Conservation (phyloP, 2,329 filamentous ascomycete species). For the Ramichloridium luteum region DNA sequence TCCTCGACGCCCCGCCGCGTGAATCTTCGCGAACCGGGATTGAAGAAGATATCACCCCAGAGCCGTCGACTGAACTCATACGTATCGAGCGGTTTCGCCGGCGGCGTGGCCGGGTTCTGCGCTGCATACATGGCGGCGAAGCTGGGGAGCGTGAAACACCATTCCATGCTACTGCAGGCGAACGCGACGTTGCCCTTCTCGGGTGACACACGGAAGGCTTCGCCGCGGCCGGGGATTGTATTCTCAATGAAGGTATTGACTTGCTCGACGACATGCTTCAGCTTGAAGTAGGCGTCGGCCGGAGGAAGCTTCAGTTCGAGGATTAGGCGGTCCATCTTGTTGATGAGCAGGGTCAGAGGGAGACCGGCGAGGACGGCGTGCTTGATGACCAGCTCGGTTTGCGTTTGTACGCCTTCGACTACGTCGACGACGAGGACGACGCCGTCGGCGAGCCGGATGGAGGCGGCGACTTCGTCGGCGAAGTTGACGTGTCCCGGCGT, state of each 20-base stretch:
- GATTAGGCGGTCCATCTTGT: conserved; percentile 95
- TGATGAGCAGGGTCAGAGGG: conserved; percentile 79
- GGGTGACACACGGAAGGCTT: conserved; percentile 70
- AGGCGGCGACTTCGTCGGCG: conserved; percentile 87
- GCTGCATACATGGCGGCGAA: conserved; percentile 96
- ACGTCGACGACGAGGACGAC: conserved; percentile 91
- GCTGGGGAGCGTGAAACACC: conserved; percentile 89
- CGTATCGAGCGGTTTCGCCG: conserved; percentile 46
- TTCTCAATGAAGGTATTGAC: conserved; percentile 94
- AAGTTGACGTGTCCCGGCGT: conserved; percentile 98
- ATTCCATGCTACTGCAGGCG: conserved; percentile 82
- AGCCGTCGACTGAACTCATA: conserved; percentile 73
- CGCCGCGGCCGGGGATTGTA: conserved; percentile 67
- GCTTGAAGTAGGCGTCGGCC: conserved; percentile 93
- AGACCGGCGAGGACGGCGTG: conserved; percentile 84
- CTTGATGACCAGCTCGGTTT: conserved; percentile 94
- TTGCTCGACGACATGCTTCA: conserved; percentile 97
- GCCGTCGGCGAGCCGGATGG: conserved; percentile 77
- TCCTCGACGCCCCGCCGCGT: conserved; percentile 78
- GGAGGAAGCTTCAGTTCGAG: conserved; percentile 88
- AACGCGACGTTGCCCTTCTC: conserved; percentile 99
- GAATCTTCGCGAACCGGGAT: conserved; percentile 79
- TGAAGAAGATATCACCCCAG: conserved; percentile 97
- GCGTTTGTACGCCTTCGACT: conserved; percentile 96
- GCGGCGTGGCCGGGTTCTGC: conserved; percentile 46